Base-by-base conservation (phyloP, 148 eudicot species). In the Diospyros lotus region DNA sequence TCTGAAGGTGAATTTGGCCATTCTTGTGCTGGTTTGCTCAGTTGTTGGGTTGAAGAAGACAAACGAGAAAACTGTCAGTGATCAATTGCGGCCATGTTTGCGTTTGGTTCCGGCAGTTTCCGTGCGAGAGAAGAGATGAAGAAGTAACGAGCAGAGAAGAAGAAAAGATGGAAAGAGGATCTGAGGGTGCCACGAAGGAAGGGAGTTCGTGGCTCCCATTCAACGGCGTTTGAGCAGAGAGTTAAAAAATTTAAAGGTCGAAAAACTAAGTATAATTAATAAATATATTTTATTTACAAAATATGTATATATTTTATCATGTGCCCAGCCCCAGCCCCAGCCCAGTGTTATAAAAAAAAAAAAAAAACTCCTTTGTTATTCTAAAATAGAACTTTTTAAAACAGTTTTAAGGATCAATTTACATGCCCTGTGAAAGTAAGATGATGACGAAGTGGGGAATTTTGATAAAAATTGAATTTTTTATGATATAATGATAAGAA, bases 1-100 rank as follows among this genome's bases (percentile, higher is more conserved):
- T 79, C 70, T 75, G 7, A 82, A 41, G 43, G 81, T 74, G 66
- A 89, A 72, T 78, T 83, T 89, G 76, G 83, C 86, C 90, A 87
- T 89, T 72, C 10, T 74, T 58, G n/a, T 53, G 13, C 14, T 11
- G 6, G 60, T 14, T 53, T 40, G 38, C 46, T 77, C 12, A 13
- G 39, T 10, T 50, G 62, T 28, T 28, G 52, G 39, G 68, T 40
- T 2, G 55, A 52, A 10, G 67, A 60, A 38, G 59, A 55, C 12
- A 15, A 45, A 59, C 39, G 8, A 43, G 55, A 18, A 12, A 11
- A 51, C 11, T 15, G 12, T 28, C 28, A 46, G 58, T 9, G 45
- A 13, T 13, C 53, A 45, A 73, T 48, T 9, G 12, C 45, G 11
- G 56, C 48, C 58, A 28, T 28, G 28, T 28, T 45, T 44, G 9